These are phyloP conservation scores for Phytophthora hibernalis DNA, from an alignment of 352 stramenopile genomes.

Conservation along the genomic window DNA sequence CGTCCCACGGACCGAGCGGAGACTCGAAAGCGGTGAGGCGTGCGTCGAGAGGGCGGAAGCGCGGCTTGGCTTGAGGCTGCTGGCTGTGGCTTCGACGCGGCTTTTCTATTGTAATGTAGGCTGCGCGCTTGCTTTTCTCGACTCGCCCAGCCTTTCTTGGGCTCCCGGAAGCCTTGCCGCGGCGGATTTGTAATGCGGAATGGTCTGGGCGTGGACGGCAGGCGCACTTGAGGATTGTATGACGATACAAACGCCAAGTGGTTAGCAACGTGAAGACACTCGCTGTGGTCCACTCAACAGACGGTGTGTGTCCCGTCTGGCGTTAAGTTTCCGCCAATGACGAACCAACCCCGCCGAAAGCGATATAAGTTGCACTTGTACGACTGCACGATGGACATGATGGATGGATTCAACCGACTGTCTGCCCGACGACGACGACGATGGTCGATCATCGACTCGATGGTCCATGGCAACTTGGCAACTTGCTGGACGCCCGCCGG, in stretches of 20 bases:
- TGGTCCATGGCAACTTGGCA: too few species aligned
- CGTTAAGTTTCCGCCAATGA: conserved; percentile 31
- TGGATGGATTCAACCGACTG: too few species aligned
- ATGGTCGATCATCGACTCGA: too few species aligned
- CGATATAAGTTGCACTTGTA: not conserved
- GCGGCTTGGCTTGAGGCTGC: too few species aligned
- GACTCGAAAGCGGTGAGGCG: conserved; percentile 20
- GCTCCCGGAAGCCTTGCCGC: not conserved
- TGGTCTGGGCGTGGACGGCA: not conserved
- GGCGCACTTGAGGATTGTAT: not conserved
- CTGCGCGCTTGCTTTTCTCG: too few species aligned
- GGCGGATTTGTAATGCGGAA: conserved; percentile 21
- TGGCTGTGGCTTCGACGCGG: not conserved
- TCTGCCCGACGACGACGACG: not conserved
- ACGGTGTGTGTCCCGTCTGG: conserved; percentile 14
- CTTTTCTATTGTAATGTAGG: conserved; percentile 16
- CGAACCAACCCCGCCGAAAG: conserved; percentile 5
- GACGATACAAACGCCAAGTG: not conserved
- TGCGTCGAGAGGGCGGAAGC: not conserved
- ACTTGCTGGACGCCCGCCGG: too few species aligned
- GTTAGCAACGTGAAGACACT: not conserved
- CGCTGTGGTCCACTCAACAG: conserved; percentile 7
- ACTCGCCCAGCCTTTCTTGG: too few species aligned
- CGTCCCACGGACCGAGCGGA: conserved; percentile 20
- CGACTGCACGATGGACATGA: too few species aligned